phyloP scores from a whole-genome alignment of 2,329 filamentous ascomycete genomes.

The Ophiostoma ulmi region DNA sequence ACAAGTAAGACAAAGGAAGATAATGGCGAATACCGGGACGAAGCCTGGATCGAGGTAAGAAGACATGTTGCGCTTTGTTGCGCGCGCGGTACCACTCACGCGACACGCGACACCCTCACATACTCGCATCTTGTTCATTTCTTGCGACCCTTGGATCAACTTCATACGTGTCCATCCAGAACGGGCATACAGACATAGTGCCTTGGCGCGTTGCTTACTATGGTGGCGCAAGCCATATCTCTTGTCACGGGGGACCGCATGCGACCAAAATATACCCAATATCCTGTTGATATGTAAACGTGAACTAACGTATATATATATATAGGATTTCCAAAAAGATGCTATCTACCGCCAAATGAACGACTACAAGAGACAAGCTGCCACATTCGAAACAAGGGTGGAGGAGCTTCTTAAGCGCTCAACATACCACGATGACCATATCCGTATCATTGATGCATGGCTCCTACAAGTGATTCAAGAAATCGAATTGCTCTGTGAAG shows the following conservation, averaged over 20 bases:
- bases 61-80: conserved; percentile 33
- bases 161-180: background rate
- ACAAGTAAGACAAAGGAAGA: conserved; percentile 50
- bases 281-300: background rate
- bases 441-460: conserved; percentile 88
- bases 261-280: background rate
- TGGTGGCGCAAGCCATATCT: too few relatives aligned
- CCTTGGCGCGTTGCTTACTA: background rate
- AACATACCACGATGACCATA: conserved; percentile 83
- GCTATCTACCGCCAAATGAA: conserved; percentile 97
- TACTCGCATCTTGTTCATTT: background rate
- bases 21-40: conserved; percentile 52
- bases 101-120: conserved; percentile 19
- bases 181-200: too few relatives aligned
- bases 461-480: conserved; percentile 69
- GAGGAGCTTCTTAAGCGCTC: conserved; percentile 74
- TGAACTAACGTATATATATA: conserved; percentile 31
- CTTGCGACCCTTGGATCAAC: background rate
- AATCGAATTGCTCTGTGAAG: conserved; percentile 54
- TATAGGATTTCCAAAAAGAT: conserved; percentile 85
- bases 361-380: conserved; percentile 90
- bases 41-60: conserved; percentile 62
- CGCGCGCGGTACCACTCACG: background rate
- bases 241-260: background rate
- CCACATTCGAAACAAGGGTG: conserved; percentile 72